phyloP scores from a whole-genome alignment of 2,329 filamentous ascomycete genomes.

The Stachybotrys chlorohalonatus region DNA sequence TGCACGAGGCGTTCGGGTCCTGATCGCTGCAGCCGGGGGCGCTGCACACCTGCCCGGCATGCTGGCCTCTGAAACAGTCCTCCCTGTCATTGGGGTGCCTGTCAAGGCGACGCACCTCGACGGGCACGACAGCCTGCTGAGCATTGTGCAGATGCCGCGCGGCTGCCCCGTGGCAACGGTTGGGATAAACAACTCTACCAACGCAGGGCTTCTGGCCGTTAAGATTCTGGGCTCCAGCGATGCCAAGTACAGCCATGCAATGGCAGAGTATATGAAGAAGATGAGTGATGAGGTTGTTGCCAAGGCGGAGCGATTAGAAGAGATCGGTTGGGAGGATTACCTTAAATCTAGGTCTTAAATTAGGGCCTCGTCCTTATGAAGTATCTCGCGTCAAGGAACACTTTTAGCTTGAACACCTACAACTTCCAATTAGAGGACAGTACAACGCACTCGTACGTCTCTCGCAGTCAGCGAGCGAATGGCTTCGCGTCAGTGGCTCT shows the following conservation, averaged over 20 bases:
- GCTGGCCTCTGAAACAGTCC: conserved; percentile 58
- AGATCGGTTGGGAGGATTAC: conserved; percentile 49
- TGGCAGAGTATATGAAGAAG: conserved; percentile 52
- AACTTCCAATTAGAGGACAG: too few relatives aligned
- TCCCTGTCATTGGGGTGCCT: conserved; percentile 71
- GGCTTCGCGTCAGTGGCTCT: conserved; percentile 54
- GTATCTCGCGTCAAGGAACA: too few relatives aligned
- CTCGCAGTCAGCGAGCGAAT: too few relatives aligned
- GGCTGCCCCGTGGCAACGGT: conserved; percentile 69
- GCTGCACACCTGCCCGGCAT: conserved; percentile 70
- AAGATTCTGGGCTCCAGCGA: conserved; percentile 55
- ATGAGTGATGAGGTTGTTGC: conserved; percentile 55
- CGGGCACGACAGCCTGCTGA: conserved; percentile 61
- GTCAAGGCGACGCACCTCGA: conserved; percentile 67
- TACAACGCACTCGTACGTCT: too few relatives aligned
- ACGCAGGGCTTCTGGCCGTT: conserved; percentile 64
- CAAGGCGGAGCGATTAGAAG: conserved; percentile 50
- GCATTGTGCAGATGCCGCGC: conserved; percentile 70
- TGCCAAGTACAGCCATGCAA: conserved; percentile 42
- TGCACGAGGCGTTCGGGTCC: conserved; percentile 57
- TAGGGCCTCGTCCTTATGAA: too few relatives aligned
- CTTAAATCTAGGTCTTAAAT: conserved; percentile 15
- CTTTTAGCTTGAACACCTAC: too few relatives aligned
- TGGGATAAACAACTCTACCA: conserved; percentile 72
- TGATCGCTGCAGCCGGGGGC: conserved; percentile 69